phyloP scores from a whole-genome alignment of 2,329 filamentous ascomycete species.

The Fonsecaea nubica region DNA sequence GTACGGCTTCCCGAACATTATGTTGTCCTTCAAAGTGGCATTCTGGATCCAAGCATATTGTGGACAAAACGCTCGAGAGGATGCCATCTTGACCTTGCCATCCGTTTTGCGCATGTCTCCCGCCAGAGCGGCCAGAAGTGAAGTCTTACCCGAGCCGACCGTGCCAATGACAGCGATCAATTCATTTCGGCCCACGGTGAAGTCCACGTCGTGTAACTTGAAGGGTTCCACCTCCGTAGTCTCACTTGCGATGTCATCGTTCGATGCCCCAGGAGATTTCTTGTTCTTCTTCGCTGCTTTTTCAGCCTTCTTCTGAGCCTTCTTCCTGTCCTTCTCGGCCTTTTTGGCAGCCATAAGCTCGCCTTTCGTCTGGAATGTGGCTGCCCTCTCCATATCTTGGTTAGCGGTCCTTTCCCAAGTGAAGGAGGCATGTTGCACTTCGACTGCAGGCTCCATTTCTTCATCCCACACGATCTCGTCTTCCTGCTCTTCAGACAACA shows the following conservation, averaged over 20 bases:
- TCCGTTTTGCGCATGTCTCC: slow-evolving; percentile 89
- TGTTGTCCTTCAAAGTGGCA: slow-evolving; percentile 83
- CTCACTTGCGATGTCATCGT: slow-evolving; percentile 39
- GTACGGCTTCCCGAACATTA: slow-evolving; percentile 82
- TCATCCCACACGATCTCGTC: slow-evolving; percentile 70
- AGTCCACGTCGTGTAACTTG: slow-evolving; percentile 48
- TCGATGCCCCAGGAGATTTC: slow-evolving; percentile 42
- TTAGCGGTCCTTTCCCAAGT: slow-evolving; percentile 75
- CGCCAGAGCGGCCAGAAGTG: slow-evolving; percentile 83
- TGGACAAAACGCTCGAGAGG: slow-evolving; percentile 85
- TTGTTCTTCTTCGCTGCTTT: slow-evolving; percentile 42
- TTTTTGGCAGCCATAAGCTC: slow-evolving; percentile 50
- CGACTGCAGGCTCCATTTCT: slow-evolving; percentile 64
- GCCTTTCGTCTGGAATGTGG: slow-evolving; percentile 41
- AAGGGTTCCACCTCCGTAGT: slow-evolving; percentile 47
- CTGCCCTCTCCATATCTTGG: slow-evolving; percentile 40
- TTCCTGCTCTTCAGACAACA: slow-evolving; percentile 81
- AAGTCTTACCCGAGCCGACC: slow-evolving; percentile 91
- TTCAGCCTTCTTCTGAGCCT: slow-evolving; percentile 47
- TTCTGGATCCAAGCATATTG: slow-evolving; percentile 99
- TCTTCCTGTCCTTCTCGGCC: slow-evolving; percentile 55
- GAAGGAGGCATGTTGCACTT: slow-evolving; percentile 75
- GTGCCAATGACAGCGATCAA: slow-evolving; percentile 79
- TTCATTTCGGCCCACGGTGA: slow-evolving; percentile 55
- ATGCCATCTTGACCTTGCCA: slow-evolving; percentile 76